Base-by-base conservation (phyloP, 495 filamentous ascomycete genomes). In the Parathielavia hyrcaniae region DNA sequence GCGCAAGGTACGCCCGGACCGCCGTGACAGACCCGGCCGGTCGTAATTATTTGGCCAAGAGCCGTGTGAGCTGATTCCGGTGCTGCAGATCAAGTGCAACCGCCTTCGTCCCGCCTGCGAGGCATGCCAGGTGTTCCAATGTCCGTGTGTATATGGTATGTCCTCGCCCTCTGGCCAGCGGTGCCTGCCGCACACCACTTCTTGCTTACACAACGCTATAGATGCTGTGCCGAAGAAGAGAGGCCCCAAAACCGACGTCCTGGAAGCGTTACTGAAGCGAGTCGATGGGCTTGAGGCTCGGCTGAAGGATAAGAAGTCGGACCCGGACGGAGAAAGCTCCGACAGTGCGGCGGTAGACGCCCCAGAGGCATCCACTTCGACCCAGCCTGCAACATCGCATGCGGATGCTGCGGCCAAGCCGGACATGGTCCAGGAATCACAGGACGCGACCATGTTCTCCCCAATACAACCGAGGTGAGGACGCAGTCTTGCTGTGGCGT, bases 211-310 rank as follows among this genome's bases (percentile, higher is more conserved):
- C 49, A 12, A 17, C 11, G 36, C 50, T 59, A 48, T 17, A 93
- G 88, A 95, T 74, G 89, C 89, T 22, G 81, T 91, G 17, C 89
- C 89, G 4, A 92, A 92, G 75, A 95, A 95, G 67, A 76, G 89
- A 58, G 89, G 89, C 4, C 89, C 89, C 1, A 95, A 95, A 68
- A 92, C 88, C 19, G 89, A 95, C 66, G 88, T 92, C 4, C 76
- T 95, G 22, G 89, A 95, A 67, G 89, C 89, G 7, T 73, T 95
- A 20, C 63, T 91, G 55, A 95, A 90, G 67, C 77, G 89, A 26
- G 88, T 95, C 11, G 89, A 92, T 67, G 88, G 88, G 0, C 75
- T 95, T 49, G 89, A 95, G 64, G 89, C 85, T 61, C 81, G 83
- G 49, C 74, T 95, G 46, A 88, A 90, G 66, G 84, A 88, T 59